phyloP scores from a whole-genome alignment of 495 filamentous ascomycete species.

The Penicillium mononematosum region DNA sequence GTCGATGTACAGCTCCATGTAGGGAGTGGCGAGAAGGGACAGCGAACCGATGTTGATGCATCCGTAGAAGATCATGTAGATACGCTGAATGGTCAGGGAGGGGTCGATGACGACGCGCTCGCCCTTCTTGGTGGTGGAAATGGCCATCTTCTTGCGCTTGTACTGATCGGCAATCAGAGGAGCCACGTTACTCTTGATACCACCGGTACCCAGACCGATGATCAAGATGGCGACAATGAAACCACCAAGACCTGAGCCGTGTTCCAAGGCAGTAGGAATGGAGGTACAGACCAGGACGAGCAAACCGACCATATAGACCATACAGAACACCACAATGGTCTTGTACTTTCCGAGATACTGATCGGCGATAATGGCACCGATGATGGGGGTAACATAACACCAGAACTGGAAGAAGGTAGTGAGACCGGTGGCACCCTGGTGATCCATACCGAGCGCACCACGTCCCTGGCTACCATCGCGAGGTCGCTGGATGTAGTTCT shows the following conservation, averaged over 20 bases:
- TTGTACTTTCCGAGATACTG: slow-evolving; percentile 68
- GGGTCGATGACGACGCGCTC: slow-evolving; percentile 77
- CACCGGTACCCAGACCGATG: slow-evolving; percentile 57
- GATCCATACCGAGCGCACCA: slow-evolving; percentile 56
- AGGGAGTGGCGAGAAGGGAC: slow-evolving; percentile 61
- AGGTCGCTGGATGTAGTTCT: slow-evolving; percentile 59
- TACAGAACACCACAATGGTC: slow-evolving; percentile 60
- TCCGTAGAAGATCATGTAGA: slow-evolving; percentile 73
- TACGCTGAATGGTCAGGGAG: slow-evolving; percentile 67
- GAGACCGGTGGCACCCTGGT: slow-evolving; percentile 57
- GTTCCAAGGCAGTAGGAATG: slow-evolving; percentile 42
- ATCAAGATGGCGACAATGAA: slow-evolving; percentile 49
- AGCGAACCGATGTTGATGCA: slow-evolving; percentile 77
- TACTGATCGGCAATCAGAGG: slow-evolving; percentile 71
- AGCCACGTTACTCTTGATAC: slow-evolving; percentile 71
- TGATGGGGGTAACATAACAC: slow-evolving; percentile 57
- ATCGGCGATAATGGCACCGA: slow-evolving; percentile 62
- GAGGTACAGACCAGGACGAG: slow-evolving; percentile 51
- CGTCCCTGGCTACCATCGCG: slow-evolving; percentile 46
- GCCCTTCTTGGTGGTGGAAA: slow-evolving; percentile 55
- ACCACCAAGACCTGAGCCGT: slow-evolving; percentile 50
- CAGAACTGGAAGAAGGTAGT: slow-evolving; percentile 64
- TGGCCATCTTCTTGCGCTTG: slow-evolving; percentile 59
- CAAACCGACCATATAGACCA: slow-evolving; percentile 48
- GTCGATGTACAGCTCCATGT: slow-evolving; percentile 64